Evolutionary conservation across 2,329 filamentous ascomycete genomes (phyloP).

Genomic region (Lachnellula subtilissima): DNA sequence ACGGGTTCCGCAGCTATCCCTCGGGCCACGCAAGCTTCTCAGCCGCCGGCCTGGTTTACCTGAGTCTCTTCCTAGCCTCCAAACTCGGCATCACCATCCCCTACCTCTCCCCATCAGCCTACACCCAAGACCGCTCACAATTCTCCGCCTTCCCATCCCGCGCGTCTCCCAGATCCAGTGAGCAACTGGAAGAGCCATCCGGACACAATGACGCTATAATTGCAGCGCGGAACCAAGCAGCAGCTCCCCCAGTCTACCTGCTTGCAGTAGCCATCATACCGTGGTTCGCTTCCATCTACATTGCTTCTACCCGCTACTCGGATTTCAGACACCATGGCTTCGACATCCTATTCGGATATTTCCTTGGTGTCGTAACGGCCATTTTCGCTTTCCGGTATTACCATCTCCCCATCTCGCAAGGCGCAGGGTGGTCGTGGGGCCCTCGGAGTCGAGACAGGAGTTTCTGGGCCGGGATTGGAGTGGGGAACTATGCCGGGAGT

Average conservation of each 20-base stretch:
- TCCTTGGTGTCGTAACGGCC: conserved; percentile 68
- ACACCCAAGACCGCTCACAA: conserved; percentile 43
- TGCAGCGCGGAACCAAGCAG: conserved; percentile 65
- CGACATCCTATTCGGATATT: conserved; percentile 80
- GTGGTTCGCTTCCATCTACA: conserved; percentile 70
- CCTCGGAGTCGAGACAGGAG: conserved; percentile 67
- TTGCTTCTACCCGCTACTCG: conserved; percentile 79
- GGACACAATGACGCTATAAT: conserved; percentile 32
- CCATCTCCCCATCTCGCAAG: conserved; percentile 72
- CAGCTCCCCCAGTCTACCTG: conserved; percentile 77
- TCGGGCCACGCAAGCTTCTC: conserved; percentile 72
- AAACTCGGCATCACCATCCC: conserved; percentile 74
- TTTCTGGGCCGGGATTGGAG: conserved; percentile 70
- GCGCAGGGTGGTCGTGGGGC: conserved; percentile 87
- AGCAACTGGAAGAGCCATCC: conserved; percentile 11
- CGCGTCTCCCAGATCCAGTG: conserved; percentile 27
- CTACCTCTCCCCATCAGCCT: conserved; percentile 52
- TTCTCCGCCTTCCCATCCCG: conserved; percentile 74
- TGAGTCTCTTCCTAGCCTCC: conserved; percentile 80
- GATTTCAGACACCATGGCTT: conserved; percentile 91
- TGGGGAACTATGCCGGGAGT: conserved; percentile 31
- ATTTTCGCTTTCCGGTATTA: conserved; percentile 80
- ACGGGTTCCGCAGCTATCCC: conserved; percentile 82
- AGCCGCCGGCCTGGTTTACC: conserved; percentile 76
- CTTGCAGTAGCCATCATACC: conserved; percentile 67